Evolutionary conservation across 495 filamentous ascomycete genomes (phyloP).

Genomic region (Ascobolus immersus): DNA sequence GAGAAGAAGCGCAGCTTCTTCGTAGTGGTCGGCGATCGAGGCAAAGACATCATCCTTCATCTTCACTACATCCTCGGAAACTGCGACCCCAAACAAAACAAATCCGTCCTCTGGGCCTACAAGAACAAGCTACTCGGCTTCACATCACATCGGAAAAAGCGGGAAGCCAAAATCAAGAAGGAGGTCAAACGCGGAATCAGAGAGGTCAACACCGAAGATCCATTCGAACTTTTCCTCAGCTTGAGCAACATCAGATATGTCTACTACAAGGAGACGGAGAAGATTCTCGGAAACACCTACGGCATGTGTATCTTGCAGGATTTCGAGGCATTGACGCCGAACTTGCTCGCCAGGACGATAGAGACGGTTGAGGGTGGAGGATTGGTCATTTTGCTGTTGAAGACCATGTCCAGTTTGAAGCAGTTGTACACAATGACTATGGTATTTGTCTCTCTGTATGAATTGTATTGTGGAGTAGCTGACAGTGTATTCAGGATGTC

Average conservation of each 20-base stretch:
- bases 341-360: slow-evolving; percentile 77
- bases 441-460: slow-evolving; percentile 19
- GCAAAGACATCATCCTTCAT: slow-evolving; percentile 92
- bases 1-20: slow-evolving; percentile 97
- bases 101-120: slow-evolving; percentile 97
- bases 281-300: slow-evolving; percentile 94
- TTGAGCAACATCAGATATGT: slow-evolving; percentile 94
- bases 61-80: slow-evolving; percentile 82
- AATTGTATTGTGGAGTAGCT: no score
- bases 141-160: slow-evolving; percentile 82
- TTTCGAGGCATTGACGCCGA: slow-evolving; percentile 93
- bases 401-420: slow-evolving; percentile 91
- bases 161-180: slow-evolving; percentile 91
- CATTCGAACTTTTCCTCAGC: slow-evolving; percentile 93
- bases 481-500: no score
- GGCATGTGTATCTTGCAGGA: slow-evolving; percentile 97
- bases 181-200: slow-evolving; percentile 88
- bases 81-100: slow-evolving; percentile 81
- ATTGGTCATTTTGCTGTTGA: slow-evolving; percentile 66
- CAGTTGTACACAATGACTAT: slow-evolving; percentile 93
- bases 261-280: slow-evolving; percentile 99
- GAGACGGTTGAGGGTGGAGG: slow-evolving; percentile 97
- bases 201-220: slow-evolving; percentile 85
- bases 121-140: slow-evolving; percentile 93
- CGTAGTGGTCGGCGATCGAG: slow-evolving; percentile 79